Evolutionary conservation across 176 grass and related monocot genomes (phyloP).

Genomic region (Pontederia crassipes): DNA sequence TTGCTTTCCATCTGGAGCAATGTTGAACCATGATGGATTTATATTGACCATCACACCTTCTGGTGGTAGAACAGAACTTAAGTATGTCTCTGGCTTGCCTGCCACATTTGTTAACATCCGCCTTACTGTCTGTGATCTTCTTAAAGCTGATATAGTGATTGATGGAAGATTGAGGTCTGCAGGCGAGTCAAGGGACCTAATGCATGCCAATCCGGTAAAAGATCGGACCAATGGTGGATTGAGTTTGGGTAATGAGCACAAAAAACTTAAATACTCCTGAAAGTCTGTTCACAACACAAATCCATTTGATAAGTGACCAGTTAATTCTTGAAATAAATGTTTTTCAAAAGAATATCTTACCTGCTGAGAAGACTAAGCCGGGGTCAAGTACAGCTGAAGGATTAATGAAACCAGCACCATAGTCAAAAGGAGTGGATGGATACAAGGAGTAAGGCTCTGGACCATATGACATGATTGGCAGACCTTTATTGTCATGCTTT

Average conservation of each 20-base stretch:
- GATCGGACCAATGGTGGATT: conserved; percentile 1
- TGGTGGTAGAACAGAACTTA: conserved; percentile 20
- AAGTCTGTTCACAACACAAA: conserved; percentile 4
- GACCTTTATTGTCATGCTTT: conserved; percentile 19
- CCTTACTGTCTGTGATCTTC: conserved; percentile 17
- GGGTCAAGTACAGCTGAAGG: conserved; percentile 34
- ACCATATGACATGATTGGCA: conserved; percentile 36
- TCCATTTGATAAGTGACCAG: neutral
- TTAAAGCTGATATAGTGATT: conserved; percentile 38
- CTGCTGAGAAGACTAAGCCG: conserved; percentile 32
- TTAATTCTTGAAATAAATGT: neutral
- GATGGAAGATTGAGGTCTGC: conserved; percentile 55
- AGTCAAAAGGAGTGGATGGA: conserved; percentile 44
- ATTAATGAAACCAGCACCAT: conserved; percentile 37
- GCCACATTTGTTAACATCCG: conserved; percentile 36
- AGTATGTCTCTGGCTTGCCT: conserved; percentile 33
- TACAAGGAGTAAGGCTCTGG: conserved; percentile 10
- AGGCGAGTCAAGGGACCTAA: neutral
- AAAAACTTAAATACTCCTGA: conserved; percentile 38
- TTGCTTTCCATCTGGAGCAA: conserved; percentile 19
- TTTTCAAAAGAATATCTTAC: conserved; percentile 14
- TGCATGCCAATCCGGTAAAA: conserved; percentile 26
- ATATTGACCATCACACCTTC: conserved; percentile 26
- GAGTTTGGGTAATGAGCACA: conserved; percentile 41
- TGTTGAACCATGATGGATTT: conserved; percentile 35